A percentile compares a stretch with the other conserved stretches of the same genome.
Evolutionary conservation across 495 filamentous ascomycete genomes (phyloP).

Genomic region (Penicillium alfredii): DNA sequence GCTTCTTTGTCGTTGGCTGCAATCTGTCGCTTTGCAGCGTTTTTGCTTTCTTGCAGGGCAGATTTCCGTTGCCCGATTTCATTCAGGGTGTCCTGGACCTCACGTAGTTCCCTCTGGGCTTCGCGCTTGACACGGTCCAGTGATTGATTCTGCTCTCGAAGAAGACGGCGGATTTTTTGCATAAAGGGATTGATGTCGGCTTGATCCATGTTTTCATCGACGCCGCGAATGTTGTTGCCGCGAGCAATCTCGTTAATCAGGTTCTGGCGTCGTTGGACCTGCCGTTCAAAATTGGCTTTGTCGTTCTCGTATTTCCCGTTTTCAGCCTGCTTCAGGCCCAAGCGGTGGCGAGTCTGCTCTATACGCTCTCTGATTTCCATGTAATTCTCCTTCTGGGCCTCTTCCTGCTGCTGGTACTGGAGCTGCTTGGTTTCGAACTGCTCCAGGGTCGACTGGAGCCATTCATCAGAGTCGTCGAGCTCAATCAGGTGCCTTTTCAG

Average conservation of each 20-base stretch:
- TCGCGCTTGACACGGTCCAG: slow-evolving; percentile 69
- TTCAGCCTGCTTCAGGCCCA: slow-evolving; percentile 73
- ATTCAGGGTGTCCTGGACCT: slow-evolving; percentile 59
- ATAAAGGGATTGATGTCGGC: slow-evolving; percentile 69
- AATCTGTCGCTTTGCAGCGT: slow-evolving; percentile 62
- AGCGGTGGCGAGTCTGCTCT: slow-evolving; percentile 46
- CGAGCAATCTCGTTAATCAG: slow-evolving; percentile 75
- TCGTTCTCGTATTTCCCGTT: slow-evolving; percentile 79
- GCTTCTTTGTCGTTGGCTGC: slow-evolving; percentile 62
- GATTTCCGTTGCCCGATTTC: slow-evolving; percentile 64
- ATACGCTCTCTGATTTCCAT: slow-evolving; percentile 58
- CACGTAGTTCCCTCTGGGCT: slow-evolving; percentile 61
- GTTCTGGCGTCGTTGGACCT: slow-evolving; percentile 59
- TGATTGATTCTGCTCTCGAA: slow-evolving; percentile 68
- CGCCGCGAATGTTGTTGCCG: slow-evolving; percentile 76
- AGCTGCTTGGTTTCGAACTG: slow-evolving; percentile 72
- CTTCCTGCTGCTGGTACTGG: slow-evolving; percentile 56
- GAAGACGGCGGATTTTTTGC: slow-evolving; percentile 63
- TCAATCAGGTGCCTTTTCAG: slow-evolving; percentile 65
- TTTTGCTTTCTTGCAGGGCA: slow-evolving; percentile 62
- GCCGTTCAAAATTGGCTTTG: slow-evolving; percentile 76
- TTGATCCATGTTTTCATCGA: slow-evolving; percentile 72
- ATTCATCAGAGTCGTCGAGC: slow-evolving; percentile 71
- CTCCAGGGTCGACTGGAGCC: slow-evolving; percentile 67
- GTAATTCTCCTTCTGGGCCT: slow-evolving; percentile 54